Percentiles rank a stretch among this genome's conserved stretches.
Conservation (phyloP, 2,329 filamentous ascomycete species). For the Aureobasidium sp. region DNA sequence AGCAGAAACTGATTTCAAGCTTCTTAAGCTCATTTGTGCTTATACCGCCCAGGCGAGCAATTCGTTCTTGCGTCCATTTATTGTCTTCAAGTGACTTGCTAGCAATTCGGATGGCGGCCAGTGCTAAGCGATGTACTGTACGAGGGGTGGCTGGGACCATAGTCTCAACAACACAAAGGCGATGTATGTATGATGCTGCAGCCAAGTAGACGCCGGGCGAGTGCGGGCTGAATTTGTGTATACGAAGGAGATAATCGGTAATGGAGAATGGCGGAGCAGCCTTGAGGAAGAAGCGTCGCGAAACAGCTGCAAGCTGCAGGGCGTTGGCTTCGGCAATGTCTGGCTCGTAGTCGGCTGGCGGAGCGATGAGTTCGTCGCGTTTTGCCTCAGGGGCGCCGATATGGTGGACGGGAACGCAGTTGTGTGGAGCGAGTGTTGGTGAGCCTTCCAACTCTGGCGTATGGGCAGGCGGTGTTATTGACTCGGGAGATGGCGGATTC, state of each 20-base stretch:
- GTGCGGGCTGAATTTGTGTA: constrained; percentile 89
- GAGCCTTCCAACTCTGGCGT: constrained; percentile 32
- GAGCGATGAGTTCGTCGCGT: constrained; percentile 41
- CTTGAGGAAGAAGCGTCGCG: constrained; percentile 89
- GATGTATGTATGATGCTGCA: constrained; percentile 78
- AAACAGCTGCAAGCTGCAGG: constrained; percentile 76
- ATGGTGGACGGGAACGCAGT: constrained; percentile 30
- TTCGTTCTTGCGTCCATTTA: constrained; percentile 74
- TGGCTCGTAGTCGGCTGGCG: constrained; percentile 19
- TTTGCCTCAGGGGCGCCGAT: constrained; percentile 46
- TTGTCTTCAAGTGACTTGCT: constrained; percentile 95
- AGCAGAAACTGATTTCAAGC: constrained; percentile 68
- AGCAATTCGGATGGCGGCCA: constrained; percentile 78
- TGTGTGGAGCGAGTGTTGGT: constrained; percentile 34
- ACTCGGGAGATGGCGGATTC: constrained; percentile 30
- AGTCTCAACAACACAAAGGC: constrained; percentile 66
- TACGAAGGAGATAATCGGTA: constrained; percentile 74
- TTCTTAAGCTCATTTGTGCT: constrained; percentile 72
- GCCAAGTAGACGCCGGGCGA: constrained; percentile 90
- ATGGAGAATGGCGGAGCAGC: constrained; percentile 75
- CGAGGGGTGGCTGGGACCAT: constrained; percentile 73
- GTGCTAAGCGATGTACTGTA: constrained; percentile 78
- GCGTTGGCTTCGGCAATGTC: constrained; percentile 54
- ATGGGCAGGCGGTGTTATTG: constrained; percentile 12
- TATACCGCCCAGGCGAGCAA: constrained; percentile 84